phyloP scores from a whole-genome alignment of 352 stramenopile genomes.

The Phytophthora citrophthora region DNA sequence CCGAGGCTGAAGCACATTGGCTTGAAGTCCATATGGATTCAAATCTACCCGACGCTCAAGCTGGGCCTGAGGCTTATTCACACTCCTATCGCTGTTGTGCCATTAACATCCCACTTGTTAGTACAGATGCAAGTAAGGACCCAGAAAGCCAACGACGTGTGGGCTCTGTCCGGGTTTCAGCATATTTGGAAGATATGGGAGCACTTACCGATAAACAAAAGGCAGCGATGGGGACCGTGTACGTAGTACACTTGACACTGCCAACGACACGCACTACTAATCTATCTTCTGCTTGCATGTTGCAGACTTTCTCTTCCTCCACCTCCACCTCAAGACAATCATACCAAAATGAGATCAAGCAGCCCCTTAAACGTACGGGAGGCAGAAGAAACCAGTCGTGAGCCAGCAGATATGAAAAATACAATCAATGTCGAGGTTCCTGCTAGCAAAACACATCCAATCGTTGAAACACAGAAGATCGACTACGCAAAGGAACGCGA shows the following conservation, averaged over 20 bases:
- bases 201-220: conserved; percentile 4
- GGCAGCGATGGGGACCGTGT: not conserved
- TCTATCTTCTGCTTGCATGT: not conserved
- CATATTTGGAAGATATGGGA: conserved; percentile 49
- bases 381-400: conserved; percentile 18
- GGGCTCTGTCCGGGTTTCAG: conserved; percentile 40
- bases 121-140: conserved; percentile 2
- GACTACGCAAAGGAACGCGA: conserved; percentile 3
- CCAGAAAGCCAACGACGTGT: conserved; percentile 7
- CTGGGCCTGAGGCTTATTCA: conserved; percentile 22
- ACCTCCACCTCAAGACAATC: conserved; percentile 11
- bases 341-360: conserved; percentile 1
- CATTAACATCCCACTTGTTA: conserved; percentile 64
- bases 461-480: conserved; percentile 6
- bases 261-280: no score
- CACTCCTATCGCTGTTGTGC: conserved; percentile 55
- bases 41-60: conserved; percentile 11
- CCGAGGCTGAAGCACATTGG: conserved; percentile 45
- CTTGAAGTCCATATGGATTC: conserved; percentile 36
- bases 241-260: not conserved
- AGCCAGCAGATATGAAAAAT: conserved; percentile 1
- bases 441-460: not conserved
- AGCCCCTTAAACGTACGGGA: conserved; percentile 19
- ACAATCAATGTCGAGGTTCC: not conserved
- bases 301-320: conserved; percentile 9